Percentiles rank a stretch among this genome's conserved stretches.
These are phyloP conservation scores for Pseudoscleropodium purum DNA, from an alignment of 225 moss, liverwort and hornwort genomes.

Conservation along the genomic window DNA sequence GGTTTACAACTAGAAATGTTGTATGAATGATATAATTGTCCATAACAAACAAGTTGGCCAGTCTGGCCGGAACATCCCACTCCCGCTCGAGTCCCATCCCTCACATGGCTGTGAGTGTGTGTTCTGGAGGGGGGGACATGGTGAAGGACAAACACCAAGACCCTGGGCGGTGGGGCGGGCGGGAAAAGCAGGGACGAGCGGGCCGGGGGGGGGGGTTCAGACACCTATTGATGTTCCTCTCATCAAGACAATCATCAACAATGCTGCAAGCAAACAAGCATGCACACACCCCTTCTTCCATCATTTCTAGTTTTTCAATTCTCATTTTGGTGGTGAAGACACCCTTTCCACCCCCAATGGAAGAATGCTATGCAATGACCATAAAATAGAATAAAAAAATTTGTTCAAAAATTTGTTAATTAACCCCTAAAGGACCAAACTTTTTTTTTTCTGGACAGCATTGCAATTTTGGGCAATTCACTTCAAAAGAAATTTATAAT, in stretches of 20 bases:
- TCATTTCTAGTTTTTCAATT: background rate
- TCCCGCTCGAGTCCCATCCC: background rate
- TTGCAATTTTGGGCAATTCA: too few relatives aligned
- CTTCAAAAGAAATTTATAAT: too few relatives aligned
- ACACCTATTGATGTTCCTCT: background rate
- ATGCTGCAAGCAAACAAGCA: background rate
- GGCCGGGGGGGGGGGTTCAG: background rate
- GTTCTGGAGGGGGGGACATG: background rate
- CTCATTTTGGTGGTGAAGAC: background rate
- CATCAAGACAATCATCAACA: background rate
- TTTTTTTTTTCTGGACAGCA: too few relatives aligned
- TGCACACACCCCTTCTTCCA: background rate
- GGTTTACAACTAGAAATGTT: too few relatives aligned
- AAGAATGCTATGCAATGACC: background rate
- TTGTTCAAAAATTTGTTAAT: background rate
- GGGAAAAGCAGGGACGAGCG: background rate
- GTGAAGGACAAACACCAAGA: background rate
- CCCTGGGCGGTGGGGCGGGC: background rate
- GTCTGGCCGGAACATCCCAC: background rate
- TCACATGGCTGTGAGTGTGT: background rate
- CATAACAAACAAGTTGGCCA: background rate
- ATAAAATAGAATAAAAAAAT: too few relatives aligned
- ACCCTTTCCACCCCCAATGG: background rate
- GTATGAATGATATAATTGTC: background rate
- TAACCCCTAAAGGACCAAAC: too few relatives aligned